These are phyloP conservation scores for Penicillium janthinellum DNA, from an alignment of 2,329 filamentous ascomycete species.

Conservation along the genomic window DNA sequence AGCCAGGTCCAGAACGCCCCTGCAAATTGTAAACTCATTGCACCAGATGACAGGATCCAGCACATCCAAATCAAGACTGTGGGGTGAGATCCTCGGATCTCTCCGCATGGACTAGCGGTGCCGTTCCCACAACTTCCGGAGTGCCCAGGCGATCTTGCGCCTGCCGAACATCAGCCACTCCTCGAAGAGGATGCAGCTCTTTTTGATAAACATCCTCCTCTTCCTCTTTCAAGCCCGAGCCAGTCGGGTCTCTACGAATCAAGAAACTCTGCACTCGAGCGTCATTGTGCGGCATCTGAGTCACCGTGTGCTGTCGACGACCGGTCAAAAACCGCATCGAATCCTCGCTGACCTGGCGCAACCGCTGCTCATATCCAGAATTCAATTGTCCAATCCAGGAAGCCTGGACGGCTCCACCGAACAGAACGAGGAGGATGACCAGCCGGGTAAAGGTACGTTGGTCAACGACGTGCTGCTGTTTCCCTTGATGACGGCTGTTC, in stretches of 20 bases:
- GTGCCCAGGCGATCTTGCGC: background rate
- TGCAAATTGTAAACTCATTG: background rate
- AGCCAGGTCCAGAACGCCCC: background rate
- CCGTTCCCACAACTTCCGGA: background rate
- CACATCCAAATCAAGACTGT: background rate
- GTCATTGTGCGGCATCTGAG: constrained; percentile 52
- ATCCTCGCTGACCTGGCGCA: constrained; percentile 66
- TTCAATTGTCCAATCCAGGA: constrained; percentile 67
- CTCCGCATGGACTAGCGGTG: background rate
- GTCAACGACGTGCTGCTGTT: constrained; percentile 61
- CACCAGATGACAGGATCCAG: background rate
- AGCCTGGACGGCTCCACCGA: constrained; percentile 73
- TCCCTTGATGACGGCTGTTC: constrained; percentile 58
- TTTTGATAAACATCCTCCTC: constrained; percentile 46
- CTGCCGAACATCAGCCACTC: background rate
- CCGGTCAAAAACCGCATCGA: constrained; percentile 59
- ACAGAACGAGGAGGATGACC: constrained; percentile 67
- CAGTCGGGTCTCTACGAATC: constrained; percentile 66
- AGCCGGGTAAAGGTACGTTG: constrained; percentile 77
- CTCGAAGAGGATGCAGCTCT: constrained; percentile 29
- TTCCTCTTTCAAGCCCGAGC: constrained; percentile 48
- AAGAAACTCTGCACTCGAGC: constrained; percentile 78
- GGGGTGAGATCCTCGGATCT: background rate
- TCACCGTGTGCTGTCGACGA: constrained; percentile 55
- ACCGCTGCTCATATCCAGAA: constrained; percentile 64